These are phyloP conservation scores for Phytophthora hybrid DNA, from an alignment of 352 stramenopile genomes.

Conservation along the genomic window DNA sequence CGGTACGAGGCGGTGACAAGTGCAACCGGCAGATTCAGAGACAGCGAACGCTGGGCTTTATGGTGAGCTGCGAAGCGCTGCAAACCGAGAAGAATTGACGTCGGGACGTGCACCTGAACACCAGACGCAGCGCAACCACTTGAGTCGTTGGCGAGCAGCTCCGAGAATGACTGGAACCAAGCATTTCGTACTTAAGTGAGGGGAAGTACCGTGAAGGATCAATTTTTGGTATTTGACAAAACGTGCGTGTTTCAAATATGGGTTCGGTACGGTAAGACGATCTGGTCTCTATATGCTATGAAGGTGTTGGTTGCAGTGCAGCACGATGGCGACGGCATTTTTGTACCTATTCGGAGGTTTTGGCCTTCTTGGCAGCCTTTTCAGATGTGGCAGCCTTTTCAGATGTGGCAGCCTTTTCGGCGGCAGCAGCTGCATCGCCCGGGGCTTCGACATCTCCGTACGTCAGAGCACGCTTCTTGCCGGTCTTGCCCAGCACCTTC, in stretches of 20 bases:
- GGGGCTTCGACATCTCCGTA: slow-evolving; percentile 78
- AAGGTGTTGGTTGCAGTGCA: background rate
- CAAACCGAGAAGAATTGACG: slow-evolving; percentile 15
- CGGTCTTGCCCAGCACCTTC: slow-evolving; percentile 65
- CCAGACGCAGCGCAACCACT: slow-evolving; percentile 10
- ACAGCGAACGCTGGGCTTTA: slow-evolving; percentile 12
- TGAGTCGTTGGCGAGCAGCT: slow-evolving; percentile 16
- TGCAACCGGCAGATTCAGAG: slow-evolving; percentile 19
- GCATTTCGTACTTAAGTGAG: slow-evolving; percentile 38
- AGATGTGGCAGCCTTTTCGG: slow-evolving; percentile 55
- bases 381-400: slow-evolving; percentile 14
- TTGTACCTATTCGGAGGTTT: slow-evolving; percentile 34
- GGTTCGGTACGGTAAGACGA: background rate
- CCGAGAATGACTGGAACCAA: slow-evolving; percentile 69
- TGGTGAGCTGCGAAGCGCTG: background rate
- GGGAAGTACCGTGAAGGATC: background rate
- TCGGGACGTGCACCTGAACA: slow-evolving; percentile 5
- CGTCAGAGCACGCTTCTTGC: slow-evolving; percentile 79
- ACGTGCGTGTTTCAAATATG: background rate
- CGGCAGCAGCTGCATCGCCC: slow-evolving; percentile 72
- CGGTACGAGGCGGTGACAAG: slow-evolving; percentile 1
- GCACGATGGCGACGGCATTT: background rate
- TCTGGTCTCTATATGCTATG: slow-evolving; percentile 21
- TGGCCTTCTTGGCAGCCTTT: slow-evolving; percentile 25
- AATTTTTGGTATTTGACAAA: background rate